Evolutionary conservation across 1,284 basidiomycete species (phyloP).

Genomic region (Naganishia albida): DNA sequence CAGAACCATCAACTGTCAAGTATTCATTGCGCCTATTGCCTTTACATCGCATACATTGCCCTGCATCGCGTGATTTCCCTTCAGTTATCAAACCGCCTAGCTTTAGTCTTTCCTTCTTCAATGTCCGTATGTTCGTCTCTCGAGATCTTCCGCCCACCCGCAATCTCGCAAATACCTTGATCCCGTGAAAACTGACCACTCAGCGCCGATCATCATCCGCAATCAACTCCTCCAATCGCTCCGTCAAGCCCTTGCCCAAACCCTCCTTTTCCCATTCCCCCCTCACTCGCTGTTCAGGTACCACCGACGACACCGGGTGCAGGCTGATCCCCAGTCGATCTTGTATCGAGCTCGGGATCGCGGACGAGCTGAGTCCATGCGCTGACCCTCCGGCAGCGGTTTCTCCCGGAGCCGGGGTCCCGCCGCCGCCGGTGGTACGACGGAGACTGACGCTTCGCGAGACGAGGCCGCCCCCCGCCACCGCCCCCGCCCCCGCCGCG

Average conservation of each 20-base stretch:
- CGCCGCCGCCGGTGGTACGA: not conserved
- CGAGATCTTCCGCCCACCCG: not conserved
- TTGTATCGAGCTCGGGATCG: slow-evolving; percentile 22
- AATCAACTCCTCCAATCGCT: slow-evolving; percentile 62
- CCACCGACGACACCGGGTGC: not conserved
- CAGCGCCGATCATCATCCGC: slow-evolving; percentile 1
- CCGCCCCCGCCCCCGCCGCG: no score
- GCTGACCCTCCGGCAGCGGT: slow-evolving; percentile 11
- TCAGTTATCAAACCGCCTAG: not conserved
- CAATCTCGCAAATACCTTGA: not conserved
- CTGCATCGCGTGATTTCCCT: not conserved
- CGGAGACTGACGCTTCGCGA: slow-evolving; percentile 46
- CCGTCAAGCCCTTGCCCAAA: slow-evolving; percentile 73
- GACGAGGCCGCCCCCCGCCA: slow-evolving; percentile 54
- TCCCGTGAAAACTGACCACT: not conserved
- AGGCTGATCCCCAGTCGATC: slow-evolving; percentile 35
- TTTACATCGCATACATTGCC: not conserved
- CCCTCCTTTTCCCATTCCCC: slow-evolving; percentile 83
- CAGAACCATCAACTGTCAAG: not conserved
- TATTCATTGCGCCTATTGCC: not conserved
- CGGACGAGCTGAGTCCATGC: not conserved
- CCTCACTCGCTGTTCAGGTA: slow-evolving; percentile 39
- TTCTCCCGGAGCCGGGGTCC: slow-evolving; percentile 28
- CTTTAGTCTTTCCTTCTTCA: slow-evolving; percentile 2
- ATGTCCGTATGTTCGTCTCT: not conserved